Base-by-base conservation (phyloP, 164 flowering plant genomes). In the Liquidambar formosana region DNA sequence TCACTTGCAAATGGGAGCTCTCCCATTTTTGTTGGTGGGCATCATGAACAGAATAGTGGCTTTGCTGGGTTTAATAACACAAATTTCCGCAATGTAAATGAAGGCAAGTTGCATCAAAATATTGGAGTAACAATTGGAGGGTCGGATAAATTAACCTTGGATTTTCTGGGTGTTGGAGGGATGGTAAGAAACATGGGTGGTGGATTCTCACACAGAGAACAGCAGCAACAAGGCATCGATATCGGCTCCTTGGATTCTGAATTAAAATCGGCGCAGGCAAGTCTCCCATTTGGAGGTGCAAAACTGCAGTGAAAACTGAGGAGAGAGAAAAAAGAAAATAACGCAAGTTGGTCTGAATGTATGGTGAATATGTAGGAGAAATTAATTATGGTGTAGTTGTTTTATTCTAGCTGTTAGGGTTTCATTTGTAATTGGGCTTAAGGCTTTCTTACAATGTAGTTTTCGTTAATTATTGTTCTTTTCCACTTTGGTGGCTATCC, bases 121-220 rank as follows among this genome's bases (percentile, higher is more conserved):
- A 61, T 82, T 3, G 43, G 66, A 0, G 82, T n/a, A n/a, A n/a
- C n/a, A n/a, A n/a, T n/a, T n/a, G n/a, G 82, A 26, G 83, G 83
- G 8, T 76, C 88, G 8, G 94, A 89, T 67, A 80, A 84, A 44
- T 60, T 91, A 70, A 91, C 97, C 0, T 72, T 83, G 28, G 97
- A 91, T 54, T 89, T 91, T 67, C 79, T 91, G 1, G 97, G 97
- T 1, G 94, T 91, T 41, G 94, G 94, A 41, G 88, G 82, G 47
- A 82, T 86, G 63, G 81, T 83, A 22, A 85, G 89, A 67, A 78
- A 75, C 69, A 75, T 82, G 69, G 61, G 84, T 10, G 85, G 81
- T 13, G 73, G 83, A 16, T 73, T 63, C 53, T 56, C 79, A 19
- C 84, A 79, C 28, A 75, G 78, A 68, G 77, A 80, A 6, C 81